These are phyloP conservation scores for Xylaria telfairii DNA, from an alignment of 495 filamentous ascomycete species.

Conservation along the genomic window DNA sequence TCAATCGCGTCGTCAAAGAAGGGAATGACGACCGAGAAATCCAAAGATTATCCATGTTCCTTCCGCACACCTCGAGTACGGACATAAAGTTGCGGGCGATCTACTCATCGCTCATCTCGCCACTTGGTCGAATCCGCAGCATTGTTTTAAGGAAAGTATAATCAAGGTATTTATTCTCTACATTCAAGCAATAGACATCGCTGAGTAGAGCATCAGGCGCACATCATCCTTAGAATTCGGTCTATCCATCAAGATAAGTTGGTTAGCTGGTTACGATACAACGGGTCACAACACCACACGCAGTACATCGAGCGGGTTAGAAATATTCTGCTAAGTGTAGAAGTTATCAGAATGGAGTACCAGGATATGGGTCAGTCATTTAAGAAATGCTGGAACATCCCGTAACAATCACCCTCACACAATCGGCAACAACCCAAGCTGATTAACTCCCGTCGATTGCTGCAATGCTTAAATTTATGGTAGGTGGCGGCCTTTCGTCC, in stretches of 20 bases:
- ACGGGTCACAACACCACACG: background rate
- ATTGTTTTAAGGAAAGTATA: conserved; percentile 28
- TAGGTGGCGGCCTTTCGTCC: background rate
- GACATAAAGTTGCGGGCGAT: conserved; percentile 17
- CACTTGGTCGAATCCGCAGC: conserved; percentile 28
- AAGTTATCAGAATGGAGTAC: background rate
- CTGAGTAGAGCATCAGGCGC: background rate
- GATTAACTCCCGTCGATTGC: background rate
- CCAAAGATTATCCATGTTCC: conserved; percentile 47
- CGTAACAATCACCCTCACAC: background rate
- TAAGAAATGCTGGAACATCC: background rate
- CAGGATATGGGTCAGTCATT: background rate
- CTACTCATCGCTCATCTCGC: conserved; percentile 20
- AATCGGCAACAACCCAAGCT: background rate
- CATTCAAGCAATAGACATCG: background rate
- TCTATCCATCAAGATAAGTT: background rate
- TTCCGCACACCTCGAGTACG: conserved; percentile 24
- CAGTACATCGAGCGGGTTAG: background rate
- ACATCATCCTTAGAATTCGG: background rate
- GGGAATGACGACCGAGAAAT: conserved; percentile 56
- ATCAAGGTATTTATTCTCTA: background rate
- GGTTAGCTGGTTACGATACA: background rate
- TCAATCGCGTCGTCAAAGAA: conserved; percentile 59
- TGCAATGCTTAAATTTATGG: background rate
- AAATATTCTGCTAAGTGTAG: background rate